These are phyloP conservation scores for Raddia guianensis DNA, from an alignment of 176 grass and related monocot genomes.

Conservation along the genomic window DNA sequence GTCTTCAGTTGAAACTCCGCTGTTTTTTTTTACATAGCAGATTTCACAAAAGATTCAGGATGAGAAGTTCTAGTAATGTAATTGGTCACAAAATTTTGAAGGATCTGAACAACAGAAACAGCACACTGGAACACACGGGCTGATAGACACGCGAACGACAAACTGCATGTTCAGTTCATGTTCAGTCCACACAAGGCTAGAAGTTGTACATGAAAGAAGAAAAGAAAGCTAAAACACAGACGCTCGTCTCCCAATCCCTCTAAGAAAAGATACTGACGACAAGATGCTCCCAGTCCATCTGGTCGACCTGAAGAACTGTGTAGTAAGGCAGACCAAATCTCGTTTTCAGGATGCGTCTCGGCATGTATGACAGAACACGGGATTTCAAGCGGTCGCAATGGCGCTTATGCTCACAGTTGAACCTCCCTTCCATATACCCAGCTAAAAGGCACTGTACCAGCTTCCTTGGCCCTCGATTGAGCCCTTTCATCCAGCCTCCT, in stretches of 20 bases:
- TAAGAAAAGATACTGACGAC: constrained; percentile 21
- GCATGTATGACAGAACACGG: constrained; percentile 28
- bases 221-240: constrained; percentile 49
- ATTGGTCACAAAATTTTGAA: constrained; percentile 37
- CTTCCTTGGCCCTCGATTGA: constrained; percentile 72
- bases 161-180: constrained; percentile 39
- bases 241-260: constrained; percentile 41
- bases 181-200: constrained; percentile 55
- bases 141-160: constrained; percentile 25
- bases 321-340: not conserved
- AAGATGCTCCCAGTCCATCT: constrained; percentile 32
- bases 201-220: constrained; percentile 55
- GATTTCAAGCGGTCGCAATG: constrained; percentile 12
- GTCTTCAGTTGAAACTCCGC: not conserved
- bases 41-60: not conserved
- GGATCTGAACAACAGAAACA: constrained; percentile 42
- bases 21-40: not conserved
- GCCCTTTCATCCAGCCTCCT: constrained; percentile 84
- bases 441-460: constrained; percentile 64
- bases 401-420: constrained; percentile 55
- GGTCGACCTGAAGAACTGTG: constrained; percentile 35
- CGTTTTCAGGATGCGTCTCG: constrained; percentile 22
- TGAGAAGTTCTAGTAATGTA: not conserved
- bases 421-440: constrained; percentile 86
- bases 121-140: constrained; percentile 30